Evolutionary conservation across 2,329 filamentous ascomycete species (phyloP), one percentile per base, ranked within the genome.

Genomic region (Trichoderma brevicompactum): DNA sequence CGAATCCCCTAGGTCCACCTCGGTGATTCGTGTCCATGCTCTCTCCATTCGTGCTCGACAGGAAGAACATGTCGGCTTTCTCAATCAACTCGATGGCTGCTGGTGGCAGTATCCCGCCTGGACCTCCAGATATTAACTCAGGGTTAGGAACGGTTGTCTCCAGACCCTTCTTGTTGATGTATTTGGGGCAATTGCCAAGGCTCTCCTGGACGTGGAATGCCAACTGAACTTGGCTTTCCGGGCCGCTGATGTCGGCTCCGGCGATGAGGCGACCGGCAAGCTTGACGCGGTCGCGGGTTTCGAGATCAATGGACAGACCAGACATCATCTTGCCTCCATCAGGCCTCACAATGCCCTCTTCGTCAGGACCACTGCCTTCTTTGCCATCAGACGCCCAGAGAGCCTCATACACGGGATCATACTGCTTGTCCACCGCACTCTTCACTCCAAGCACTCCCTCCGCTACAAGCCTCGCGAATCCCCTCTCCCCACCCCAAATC

Each of bases 11-110:
- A 1, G 87, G 82, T 0, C 92, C 92, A 43, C 92, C 92, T 6
- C 92, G 86, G 71, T 92, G 87, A 72, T 96, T 96, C 7, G 89
- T 91, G 74, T 96, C 92, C 92, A 96, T 96, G 63, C 87, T 87
- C 13, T 79, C 75, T 13, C 85, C 82, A 70, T 89, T 82, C 0
- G 84, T 85, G 19, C 87, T 91, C 17, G 91, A 89, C 44, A 96
- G 78, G 77, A 96, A 96, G 75, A 96, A 88, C 70, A 93, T 81
- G 73, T 96, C 92, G 2, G 89, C 85, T 68, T 83, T 82, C 1
- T 74, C 73, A 15, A 96, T 78, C 36, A 95, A 73, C 7, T 83
- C 78, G 8, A 89, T 68, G 1, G 88, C 90, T 56, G 81, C 80
- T 7, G 74, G 70, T 0, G 84, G 76, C 4, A 94, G 77, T 32